Evolutionary conservation across 805 yeast species (phyloP), one percentile per base, ranked within the genome.

Genomic region (Cephaloascus albidus): DNA sequence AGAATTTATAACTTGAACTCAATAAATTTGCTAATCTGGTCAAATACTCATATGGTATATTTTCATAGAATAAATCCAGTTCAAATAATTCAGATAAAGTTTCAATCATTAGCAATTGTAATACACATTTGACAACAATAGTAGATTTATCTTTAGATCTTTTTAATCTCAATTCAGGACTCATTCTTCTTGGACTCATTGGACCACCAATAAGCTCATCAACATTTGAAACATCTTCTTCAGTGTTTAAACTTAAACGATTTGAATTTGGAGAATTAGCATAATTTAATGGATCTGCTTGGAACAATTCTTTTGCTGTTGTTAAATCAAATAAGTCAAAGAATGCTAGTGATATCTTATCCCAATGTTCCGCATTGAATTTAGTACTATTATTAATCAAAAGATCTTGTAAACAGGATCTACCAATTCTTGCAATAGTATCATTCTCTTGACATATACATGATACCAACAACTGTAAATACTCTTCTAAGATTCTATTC

Each of bases 371-470:
- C 10, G 62, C 68, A 17, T 60, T 55, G 53, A 93, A 86, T 50
- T 76, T 78, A 6, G 59, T 49, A 47, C 80, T 74, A 54, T 93
- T 94, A 45, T 83, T 83, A n/a, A 80, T 61, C 41, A 93, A 72
- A 44, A 93, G 67, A 46, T 81, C 84, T 48, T 84, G 82, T 42
- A 93, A 69, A 56, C 98, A 89, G 6, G 90, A 77, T 52, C 94
- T 75, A 27, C 98, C 99, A 47, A 90, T 90, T 50, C 95, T 73
- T 0, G 97, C 94, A 50, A 94, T 88, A 0, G 97, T 89, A 52
- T 93, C 98, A 56, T 93, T 90, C 50, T 89, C 96, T 58, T 93
- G 98, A 50, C 96, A 87, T 38, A 93, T 86, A 60, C 98, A 93
- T 4, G 90, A 81, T 2, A 80, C 78, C 41, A 93, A 61, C 38